phyloP scores from a whole-genome alignment of 2,329 filamentous ascomycete genomes.

The Harringtonia aguacate region DNA sequence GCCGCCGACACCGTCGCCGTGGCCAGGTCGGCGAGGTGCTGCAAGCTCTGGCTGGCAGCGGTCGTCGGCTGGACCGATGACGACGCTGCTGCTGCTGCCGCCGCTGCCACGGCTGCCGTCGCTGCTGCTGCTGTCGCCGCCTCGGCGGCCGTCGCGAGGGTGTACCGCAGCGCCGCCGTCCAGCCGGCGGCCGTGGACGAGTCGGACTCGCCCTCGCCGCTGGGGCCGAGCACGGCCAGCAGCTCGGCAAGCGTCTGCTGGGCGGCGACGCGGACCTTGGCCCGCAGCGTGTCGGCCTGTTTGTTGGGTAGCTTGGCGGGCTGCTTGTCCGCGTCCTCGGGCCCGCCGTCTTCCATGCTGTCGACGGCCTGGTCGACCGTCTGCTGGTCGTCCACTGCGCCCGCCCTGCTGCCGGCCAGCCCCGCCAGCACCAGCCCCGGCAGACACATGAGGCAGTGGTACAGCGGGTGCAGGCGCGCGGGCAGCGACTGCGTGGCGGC shows the following conservation, averaged over 20 bases:
- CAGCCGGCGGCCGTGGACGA: not conserved
- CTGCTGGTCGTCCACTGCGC: conserved; percentile 11
- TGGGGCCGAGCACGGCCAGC: not conserved
- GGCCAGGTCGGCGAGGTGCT: conserved; percentile 32
- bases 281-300: not conserved
- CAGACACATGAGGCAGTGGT: conserved; percentile 52
- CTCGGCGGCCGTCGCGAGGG: not conserved
- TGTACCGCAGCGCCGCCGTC: conserved; percentile 1
- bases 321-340: too few species aligned
- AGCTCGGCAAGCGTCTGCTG: conserved; percentile 39
- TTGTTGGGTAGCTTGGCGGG: too few species aligned
- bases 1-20: conserved; percentile 23
- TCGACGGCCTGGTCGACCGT: too few species aligned
- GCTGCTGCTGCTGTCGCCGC: conserved; percentile 10
- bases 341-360: too few species aligned
- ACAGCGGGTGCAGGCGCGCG: conserved; percentile 43
- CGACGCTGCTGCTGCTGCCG: conserved; percentile 16
- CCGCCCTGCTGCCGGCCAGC: conserved; percentile 31
- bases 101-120: conserved; percentile 18
- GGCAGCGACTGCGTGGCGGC: conserved; percentile 20
- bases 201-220: too few species aligned
- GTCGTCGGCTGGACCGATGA: conserved; percentile 18
- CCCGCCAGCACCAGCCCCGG: conserved; percentile 39
- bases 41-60: conserved; percentile 43
- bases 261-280: conserved; percentile 39